These are phyloP conservation scores for Blastocystis sp. DNA, from an alignment of 352 stramenopile species.

Conservation along the genomic window DNA sequence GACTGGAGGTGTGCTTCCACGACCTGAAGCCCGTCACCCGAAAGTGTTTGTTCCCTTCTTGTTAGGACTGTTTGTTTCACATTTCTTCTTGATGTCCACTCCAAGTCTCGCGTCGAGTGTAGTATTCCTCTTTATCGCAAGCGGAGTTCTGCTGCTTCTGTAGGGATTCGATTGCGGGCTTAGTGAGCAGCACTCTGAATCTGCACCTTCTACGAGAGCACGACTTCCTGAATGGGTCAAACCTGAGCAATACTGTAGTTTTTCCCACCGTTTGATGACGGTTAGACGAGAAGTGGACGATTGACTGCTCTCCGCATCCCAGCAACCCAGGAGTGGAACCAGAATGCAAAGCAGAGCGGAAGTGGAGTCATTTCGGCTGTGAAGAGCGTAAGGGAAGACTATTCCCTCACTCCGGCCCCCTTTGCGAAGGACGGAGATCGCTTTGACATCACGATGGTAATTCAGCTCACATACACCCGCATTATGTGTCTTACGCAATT, in stretches of 20 bases:
- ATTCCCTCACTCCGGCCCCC: not conserved
- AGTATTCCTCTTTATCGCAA: not conserved
- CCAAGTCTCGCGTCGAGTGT: not conserved
- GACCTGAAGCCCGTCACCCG: constrained; percentile 30
- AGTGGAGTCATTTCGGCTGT: not conserved
- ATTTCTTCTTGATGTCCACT: not conserved
- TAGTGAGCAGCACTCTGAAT: not conserved
- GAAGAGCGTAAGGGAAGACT: not conserved
- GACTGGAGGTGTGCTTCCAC: constrained; percentile 77
- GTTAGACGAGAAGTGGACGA: not conserved
- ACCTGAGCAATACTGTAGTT: not conserved
- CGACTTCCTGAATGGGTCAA: not conserved
- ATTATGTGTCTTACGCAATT: not conserved
- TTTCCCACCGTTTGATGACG: not conserved
- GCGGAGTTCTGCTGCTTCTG: not conserved
- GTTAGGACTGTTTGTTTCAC: not conserved
- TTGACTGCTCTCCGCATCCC: not conserved
- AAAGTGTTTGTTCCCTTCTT: constrained; percentile 72
- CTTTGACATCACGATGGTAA: not conserved
- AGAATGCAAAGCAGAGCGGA: not conserved
- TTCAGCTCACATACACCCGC: not conserved
- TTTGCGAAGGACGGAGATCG: not conserved
- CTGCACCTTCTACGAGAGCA: not conserved
- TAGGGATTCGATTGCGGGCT: not conserved
- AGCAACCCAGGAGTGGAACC: not conserved